Conservation (phyloP, 345 rosid species). For the Linum usitatissimum region DNA sequence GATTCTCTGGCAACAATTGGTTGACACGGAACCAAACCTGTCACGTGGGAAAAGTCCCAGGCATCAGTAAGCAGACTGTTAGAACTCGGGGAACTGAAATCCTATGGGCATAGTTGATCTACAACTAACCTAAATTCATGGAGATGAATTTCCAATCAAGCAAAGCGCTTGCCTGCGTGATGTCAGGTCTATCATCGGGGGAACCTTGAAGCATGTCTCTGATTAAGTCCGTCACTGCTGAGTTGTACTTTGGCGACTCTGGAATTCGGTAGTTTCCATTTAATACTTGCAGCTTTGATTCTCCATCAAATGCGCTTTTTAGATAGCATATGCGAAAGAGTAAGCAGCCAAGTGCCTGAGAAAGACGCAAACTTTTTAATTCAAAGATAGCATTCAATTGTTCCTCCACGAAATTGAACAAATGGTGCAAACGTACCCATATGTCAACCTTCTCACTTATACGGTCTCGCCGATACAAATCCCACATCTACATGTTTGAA, state of each 20-base stretch:
- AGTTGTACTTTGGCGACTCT: conserved; percentile 67
- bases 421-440: conserved; percentile 87
- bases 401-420: conserved; percentile 6
- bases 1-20: conserved; percentile 59
- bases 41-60: conserved; percentile 39
- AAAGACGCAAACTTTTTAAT: conserved; percentile 7
- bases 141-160: conserved; percentile 59
- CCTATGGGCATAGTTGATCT: conserved; percentile 32
- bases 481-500: conserved; percentile 78
- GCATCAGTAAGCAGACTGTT: conserved; percentile 34
- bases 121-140: conserved; percentile 72
- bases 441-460: conserved; percentile 93
- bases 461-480: conserved; percentile 73
- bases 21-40: conserved; percentile 98
- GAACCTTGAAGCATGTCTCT: conserved; percentile 90
- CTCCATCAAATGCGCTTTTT: conserved; percentile 95
- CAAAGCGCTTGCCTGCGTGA: conserved; percentile 91
- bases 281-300: conserved; percentile 85
- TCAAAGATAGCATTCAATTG: background rate
- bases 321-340: conserved; percentile 88
- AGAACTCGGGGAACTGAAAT: conserved; percentile 25
- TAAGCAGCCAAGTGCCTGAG: conserved; percentile 96
- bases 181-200: conserved; percentile 90
- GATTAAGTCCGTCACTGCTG: conserved; percentile 49
- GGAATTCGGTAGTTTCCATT: conserved; percentile 94